Evolutionary conservation across 257 asterid genomes (phyloP).

Genomic region (Vinca minor): DNA sequence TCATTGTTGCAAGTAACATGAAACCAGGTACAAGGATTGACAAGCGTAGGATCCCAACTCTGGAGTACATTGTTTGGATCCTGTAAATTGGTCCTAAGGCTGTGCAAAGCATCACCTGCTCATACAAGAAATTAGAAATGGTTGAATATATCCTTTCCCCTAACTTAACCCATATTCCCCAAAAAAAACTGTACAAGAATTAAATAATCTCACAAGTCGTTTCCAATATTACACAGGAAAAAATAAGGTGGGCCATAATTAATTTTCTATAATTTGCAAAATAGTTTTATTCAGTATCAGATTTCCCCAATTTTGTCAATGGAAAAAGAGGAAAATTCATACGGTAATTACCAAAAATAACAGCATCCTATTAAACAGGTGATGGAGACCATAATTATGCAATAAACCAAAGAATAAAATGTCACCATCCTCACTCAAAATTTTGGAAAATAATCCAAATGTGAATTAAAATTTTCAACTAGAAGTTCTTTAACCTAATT

Average conservation of each 20-base stretch:
- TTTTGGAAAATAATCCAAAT: background rate
- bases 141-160: slow-evolving; percentile 8
- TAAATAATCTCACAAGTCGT: background rate
- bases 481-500: background rate
- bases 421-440: background rate
- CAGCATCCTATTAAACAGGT: background rate
- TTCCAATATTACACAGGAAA: background rate
- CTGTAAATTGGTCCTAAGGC: slow-evolving; percentile 58
- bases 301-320: background rate
- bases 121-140: slow-evolving; percentile 11
- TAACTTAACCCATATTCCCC: background rate
- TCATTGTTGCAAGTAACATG: slow-evolving; percentile 98
- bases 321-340: background rate
- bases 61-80: slow-evolving; percentile 95
- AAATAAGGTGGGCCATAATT: background rate
- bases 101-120: slow-evolving; percentile 92
- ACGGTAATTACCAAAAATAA: background rate
- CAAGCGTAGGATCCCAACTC: slow-evolving; percentile 99
- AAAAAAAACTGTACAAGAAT: background rate
- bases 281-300: background rate
- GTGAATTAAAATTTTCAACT: background rate
- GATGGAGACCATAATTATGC: background rate
- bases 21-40: slow-evolving; percentile 99
- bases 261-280: background rate
- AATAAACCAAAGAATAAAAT: background rate